phyloP scores from a whole-genome alignment of 345 rosid genomes.

The Cardiospermum halicacabum region DNA sequence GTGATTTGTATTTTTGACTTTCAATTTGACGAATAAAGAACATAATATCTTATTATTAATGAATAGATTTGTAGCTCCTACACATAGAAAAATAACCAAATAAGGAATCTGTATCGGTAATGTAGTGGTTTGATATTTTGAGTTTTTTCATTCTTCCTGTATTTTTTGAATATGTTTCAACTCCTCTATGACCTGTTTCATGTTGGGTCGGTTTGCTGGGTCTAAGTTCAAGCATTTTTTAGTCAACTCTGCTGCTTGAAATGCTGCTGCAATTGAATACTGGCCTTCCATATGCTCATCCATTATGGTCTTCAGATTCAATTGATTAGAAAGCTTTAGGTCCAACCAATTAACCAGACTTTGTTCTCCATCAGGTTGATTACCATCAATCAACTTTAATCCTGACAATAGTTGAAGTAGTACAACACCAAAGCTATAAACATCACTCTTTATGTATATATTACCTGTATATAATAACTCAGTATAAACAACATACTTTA shows the following conservation, averaged over 20 bases:
- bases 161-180: constrained; percentile 39
- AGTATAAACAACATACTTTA: neutral
- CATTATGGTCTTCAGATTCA: constrained; percentile 39
- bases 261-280: constrained; percentile 41
- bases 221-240: constrained; percentile 41
- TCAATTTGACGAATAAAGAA: neutral
- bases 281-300: constrained; percentile 48
- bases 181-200: constrained; percentile 46
- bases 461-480: constrained; percentile 31
- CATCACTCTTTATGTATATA: constrained; percentile 67
- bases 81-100: no score
- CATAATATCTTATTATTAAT: no score
- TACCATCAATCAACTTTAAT: constrained; percentile 36
- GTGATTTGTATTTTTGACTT: neutral
- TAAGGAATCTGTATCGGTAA: neutral
- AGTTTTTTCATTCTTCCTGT: constrained; percentile 20
- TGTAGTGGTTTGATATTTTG: neutral
- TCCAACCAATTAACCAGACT: constrained; percentile 53
- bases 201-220: constrained; percentile 51
- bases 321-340: constrained; percentile 35
- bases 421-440: constrained; percentile 65
- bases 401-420: constrained; percentile 60
- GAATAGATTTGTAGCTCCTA: no score
- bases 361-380: constrained; percentile 37
- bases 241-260: constrained; percentile 36